Conservation (phyloP, 495 filamentous ascomycete genomes). For the Aspergillus nidulans region DNA sequence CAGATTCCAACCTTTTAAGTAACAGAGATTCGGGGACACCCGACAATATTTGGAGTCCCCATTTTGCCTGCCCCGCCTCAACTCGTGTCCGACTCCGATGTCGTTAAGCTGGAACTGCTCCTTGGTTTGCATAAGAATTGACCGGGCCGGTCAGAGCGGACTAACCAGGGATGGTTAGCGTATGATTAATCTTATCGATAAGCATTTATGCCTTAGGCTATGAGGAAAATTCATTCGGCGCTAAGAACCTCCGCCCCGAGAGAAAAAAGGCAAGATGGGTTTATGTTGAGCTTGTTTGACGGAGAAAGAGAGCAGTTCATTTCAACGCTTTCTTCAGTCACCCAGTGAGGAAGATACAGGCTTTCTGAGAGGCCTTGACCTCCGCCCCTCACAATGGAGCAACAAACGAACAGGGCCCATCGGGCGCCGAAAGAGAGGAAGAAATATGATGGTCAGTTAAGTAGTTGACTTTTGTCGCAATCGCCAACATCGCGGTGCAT, state of each 20-base stretch:
- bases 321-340: conserved; percentile 12
- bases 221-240: conserved; percentile 17
- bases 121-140: background rate
- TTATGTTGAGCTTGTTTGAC: conserved; percentile 25
- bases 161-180: conserved; percentile 4
- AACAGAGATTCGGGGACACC: background rate
- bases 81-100: background rate
- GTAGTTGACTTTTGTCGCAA: background rate
- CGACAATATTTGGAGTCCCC: conserved; percentile 7
- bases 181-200: conserved; percentile 9
- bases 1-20: background rate
- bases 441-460: conserved; percentile 53
- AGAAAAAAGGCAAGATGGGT: conserved; percentile 32
- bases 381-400: conserved; percentile 57
- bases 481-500: background rate
- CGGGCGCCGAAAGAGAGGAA: conserved; percentile 89
- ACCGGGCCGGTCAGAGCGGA: conserved; percentile 7
- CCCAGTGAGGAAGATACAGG: conserved; percentile 15
- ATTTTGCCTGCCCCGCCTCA: conserved; percentile 16
- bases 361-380: conserved; percentile 30
- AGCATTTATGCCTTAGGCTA: conserved; percentile 6
- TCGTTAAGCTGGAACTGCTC: background rate
- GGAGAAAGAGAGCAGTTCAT: conserved; percentile 11
- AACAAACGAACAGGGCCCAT: conserved; percentile 82
- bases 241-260: conserved; percentile 27